phyloP scores from a whole-genome alignment of 2,329 filamentous ascomycete species.

The Neonectria magnoliae region DNA sequence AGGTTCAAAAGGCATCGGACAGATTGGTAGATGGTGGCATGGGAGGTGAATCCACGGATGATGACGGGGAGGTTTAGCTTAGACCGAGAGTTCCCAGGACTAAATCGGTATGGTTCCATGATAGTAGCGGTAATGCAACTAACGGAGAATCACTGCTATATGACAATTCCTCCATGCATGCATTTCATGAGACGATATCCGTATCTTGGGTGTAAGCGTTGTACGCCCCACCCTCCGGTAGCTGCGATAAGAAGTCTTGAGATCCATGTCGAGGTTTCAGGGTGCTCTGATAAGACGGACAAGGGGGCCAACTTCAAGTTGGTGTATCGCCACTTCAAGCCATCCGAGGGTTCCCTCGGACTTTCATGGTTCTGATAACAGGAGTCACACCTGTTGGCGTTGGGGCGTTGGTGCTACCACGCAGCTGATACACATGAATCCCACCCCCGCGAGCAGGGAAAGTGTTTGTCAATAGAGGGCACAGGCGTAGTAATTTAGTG shows the following conservation, averaged over 20 bases:
- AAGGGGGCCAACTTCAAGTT: conserved; percentile 12
- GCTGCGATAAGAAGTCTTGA: conserved; percentile 17
- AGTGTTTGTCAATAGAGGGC: not conserved
- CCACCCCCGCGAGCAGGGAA: conserved; percentile 9
- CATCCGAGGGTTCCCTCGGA: not conserved
- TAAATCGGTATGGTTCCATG: not conserved
- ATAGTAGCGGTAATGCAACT: conserved; percentile 13
- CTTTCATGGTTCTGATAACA: not conserved
- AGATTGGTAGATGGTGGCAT: conserved; percentile 36
- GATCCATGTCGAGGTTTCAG: conserved; percentile 14
- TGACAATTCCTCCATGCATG: not conserved
- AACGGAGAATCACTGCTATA: not conserved
- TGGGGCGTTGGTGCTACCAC: not conserved
- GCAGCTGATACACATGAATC: conserved; percentile 1
- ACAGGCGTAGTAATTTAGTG: conserved; percentile 5
- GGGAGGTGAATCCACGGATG: not conserved
- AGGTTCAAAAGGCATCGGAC: conserved; percentile 40
- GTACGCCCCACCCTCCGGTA: conserved; percentile 9
- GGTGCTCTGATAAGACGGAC: conserved; percentile 29
- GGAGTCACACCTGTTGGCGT: not conserved
- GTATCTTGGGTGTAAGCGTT: conserved; percentile 2
- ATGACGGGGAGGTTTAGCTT: conserved; percentile 21
- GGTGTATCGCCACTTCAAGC: not conserved
- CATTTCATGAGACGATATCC: conserved; percentile 4
- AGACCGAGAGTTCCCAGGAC: not conserved